Evolutionary conservation across 805 yeast genomes (phyloP), one percentile per base, ranked within the genome.

Genomic region (Yarrowia divulgata): DNA sequence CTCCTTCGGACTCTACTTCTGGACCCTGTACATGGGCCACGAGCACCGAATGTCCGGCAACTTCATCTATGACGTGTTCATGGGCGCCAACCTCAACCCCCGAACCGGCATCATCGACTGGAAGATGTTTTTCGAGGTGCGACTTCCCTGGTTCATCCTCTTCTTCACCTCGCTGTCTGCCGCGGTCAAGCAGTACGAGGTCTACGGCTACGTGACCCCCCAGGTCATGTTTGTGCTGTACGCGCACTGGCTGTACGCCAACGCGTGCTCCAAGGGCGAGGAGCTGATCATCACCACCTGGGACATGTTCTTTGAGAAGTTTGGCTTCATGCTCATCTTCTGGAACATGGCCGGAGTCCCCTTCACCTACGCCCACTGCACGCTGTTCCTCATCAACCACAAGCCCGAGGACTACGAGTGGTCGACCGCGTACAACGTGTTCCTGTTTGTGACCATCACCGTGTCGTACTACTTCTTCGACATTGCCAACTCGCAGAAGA

Each of bases 291-390:
- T 93, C 72, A 97, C 98, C 74, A 90, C 97, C 19, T 95, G 99
- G 98, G 99, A 95, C 79, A 94, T 95, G 98, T 97, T 97, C 40
- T 95, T 95, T 80, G 99, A 95, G 80, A 95, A 95, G 81, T 95
- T 95, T 75, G 99, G 99, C n/a, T 95, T 95, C 84, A 93, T 95
- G 98, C 86, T 95, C 73, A 87, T 93, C 74, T 95, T 95, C 84
- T 95, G 99, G 99, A 95, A 95, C 82, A 92, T 95, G 78, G 97
- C 98, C 40, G 99, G 99, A 75, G 99, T 95, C 50, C 99, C 99
- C 62, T 95, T 88, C 87, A 94, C 98, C 52, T 95, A 95, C 82
- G 92, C 98, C 80, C 97, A 93, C 77, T 89, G 96, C 79, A 91
- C 97, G 12, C 83, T 95, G 75, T 95, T 81, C 82, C 81, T 95